Evolutionary conservation across 176 grass and related monocot genomes (phyloP).

Genomic region (Elaeis guineensis): DNA sequence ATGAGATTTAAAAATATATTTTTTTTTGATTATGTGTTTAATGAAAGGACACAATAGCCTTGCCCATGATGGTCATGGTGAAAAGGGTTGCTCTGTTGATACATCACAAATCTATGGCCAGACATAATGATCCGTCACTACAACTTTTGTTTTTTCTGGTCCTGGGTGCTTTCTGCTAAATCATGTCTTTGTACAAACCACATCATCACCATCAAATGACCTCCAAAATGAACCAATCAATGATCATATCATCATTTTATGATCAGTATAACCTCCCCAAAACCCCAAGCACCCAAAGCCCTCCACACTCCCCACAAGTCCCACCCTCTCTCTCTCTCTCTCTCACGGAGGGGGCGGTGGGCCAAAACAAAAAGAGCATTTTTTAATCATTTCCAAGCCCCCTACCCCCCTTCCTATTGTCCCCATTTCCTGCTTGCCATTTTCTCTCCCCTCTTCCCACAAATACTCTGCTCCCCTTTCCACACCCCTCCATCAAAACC

Average conservation of each 20-base stretch:
- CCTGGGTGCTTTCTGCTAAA: not conserved
- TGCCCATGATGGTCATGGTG: too few relatives aligned
- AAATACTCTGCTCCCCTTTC: not conserved
- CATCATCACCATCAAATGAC: not conserved
- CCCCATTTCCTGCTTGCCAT: slow-evolving; percentile 1
- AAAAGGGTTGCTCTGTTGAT: too few relatives aligned
- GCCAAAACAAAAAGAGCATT: not conserved
- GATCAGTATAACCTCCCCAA: not conserved
- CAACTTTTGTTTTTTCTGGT: too few relatives aligned
- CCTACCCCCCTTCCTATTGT: not conserved
- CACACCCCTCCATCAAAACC: slow-evolving; percentile 53
- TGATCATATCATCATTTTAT: not conserved
- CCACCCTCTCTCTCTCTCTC: too few relatives aligned
- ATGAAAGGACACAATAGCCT: too few relatives aligned
- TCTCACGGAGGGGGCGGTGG: too few relatives aligned
- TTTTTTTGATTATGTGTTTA: too few relatives aligned
- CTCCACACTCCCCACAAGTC: not conserved
- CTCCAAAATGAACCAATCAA: not conserved
- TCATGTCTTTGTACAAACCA: not conserved
- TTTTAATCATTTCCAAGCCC: not conserved
- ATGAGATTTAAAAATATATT: too few relatives aligned
- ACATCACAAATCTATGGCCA: too few relatives aligned
- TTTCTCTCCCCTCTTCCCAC: not conserved
- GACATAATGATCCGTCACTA: too few relatives aligned
- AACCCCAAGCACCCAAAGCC: too few relatives aligned